A percentile compares a stretch with the other conserved stretches of the same genome.
These are phyloP conservation scores for Eragrostis tef DNA, from an alignment of 202 grass and related monocot genomes.

Conservation along the genomic window DNA sequence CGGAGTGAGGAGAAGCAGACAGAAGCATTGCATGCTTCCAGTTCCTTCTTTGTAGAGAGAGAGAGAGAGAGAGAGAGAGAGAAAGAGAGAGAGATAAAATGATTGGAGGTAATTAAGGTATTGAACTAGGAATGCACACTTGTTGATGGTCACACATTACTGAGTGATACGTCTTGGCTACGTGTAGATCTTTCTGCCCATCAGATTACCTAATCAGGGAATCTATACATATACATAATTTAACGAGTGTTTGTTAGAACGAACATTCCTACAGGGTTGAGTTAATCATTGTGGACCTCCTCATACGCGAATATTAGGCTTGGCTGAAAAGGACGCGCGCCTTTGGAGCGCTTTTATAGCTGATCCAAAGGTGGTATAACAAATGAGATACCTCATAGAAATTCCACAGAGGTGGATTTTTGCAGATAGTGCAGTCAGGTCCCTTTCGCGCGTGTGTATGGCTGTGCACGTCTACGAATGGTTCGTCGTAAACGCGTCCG, in stretches of 20 bases:
- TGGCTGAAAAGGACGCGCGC: slow-evolving; percentile 37
- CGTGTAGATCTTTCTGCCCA: slow-evolving; percentile 16
- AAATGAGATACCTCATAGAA: not conserved
- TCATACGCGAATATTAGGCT: slow-evolving; percentile 52
- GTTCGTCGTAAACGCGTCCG: not conserved
- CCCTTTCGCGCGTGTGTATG: not conserved
- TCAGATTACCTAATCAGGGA: slow-evolving; percentile 4
- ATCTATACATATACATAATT: not conserved
- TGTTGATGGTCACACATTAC: slow-evolving; percentile 9
- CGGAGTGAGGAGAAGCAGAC: not conserved
- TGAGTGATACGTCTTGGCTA: slow-evolving; percentile 7
- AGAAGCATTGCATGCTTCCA: slow-evolving; percentile 8
- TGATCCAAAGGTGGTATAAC: not conserved
- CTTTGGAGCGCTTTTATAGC: slow-evolving; percentile 17
- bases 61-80: no score
- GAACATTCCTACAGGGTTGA: slow-evolving; percentile 12
- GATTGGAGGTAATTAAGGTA: slow-evolving; percentile 3
- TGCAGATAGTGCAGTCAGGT: not conserved
- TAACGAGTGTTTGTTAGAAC: slow-evolving; percentile 18
- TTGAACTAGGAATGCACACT: not conserved
- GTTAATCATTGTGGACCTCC: slow-evolving; percentile 45
- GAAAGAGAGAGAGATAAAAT: not conserved
- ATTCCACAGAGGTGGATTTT: not conserved
- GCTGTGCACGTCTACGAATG: not conserved
- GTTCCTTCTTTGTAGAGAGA: not conserved